phyloP scores from a whole-genome alignment of 495 filamentous ascomycete species.

The Penicillium atrosanguineum region DNA sequence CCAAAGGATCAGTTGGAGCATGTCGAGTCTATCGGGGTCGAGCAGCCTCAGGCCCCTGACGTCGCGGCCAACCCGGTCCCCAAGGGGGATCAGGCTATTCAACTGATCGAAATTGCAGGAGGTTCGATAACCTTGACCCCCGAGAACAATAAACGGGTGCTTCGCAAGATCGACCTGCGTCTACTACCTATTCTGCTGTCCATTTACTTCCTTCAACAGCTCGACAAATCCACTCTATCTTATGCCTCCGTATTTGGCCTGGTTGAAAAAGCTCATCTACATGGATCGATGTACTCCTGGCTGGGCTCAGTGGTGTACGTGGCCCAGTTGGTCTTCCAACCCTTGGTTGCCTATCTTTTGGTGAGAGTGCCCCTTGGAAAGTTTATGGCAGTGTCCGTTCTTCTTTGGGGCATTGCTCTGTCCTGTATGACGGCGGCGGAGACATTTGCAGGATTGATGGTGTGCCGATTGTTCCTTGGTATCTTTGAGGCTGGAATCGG shows the following conservation, averaged over 20 bases:
- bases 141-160: slow-evolving; percentile 52
- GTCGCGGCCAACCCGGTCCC: slow-evolving; percentile 1
- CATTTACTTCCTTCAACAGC: slow-evolving; percentile 50
- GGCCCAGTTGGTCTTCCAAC: slow-evolving; percentile 49
- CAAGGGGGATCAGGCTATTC: slow-evolving; percentile 43
- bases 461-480: slow-evolving; percentile 60
- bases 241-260: slow-evolving; percentile 54
- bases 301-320: slow-evolving; percentile 49
- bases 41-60: slow-evolving; percentile 6
- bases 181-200: slow-evolving; percentile 49
- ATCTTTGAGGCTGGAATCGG: slow-evolving; percentile 57
- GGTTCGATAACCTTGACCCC: slow-evolving; percentile 44
- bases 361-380: slow-evolving; percentile 43
- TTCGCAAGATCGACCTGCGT: slow-evolving; percentile 53
- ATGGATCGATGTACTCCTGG: slow-evolving; percentile 53
- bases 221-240: slow-evolving; percentile 57
- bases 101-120: slow-evolving; percentile 42
- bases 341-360: slow-evolving; percentile 36
- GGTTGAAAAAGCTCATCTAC: slow-evolving; percentile 40
- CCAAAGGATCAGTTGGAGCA: slow-evolving; percentile 34
- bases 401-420: slow-evolving; percentile 58
- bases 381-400: slow-evolving; percentile 56
- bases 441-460: slow-evolving; percentile 52
- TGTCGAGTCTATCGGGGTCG: slow-evolving; percentile 34
- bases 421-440: slow-evolving; percentile 55